phyloP scores from a whole-genome alignment of 2,329 filamentous ascomycete genomes.

The Calonectria naviculata region DNA sequence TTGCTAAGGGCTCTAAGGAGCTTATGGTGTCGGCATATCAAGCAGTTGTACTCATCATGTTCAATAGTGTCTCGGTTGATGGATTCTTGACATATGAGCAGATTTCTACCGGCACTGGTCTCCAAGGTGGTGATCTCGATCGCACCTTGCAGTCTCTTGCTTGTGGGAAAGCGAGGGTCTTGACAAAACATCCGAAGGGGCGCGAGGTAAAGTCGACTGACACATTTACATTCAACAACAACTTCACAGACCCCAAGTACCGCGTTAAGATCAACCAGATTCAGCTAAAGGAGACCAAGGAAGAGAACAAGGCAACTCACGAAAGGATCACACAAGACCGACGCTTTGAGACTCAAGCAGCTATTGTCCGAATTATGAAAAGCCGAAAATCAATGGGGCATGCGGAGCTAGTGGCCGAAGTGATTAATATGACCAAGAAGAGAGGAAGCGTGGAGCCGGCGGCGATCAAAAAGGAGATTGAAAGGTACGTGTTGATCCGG shows the following conservation, averaged over 20 bases:
- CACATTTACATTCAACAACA: slow-evolving; percentile 83
- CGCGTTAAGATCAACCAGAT: slow-evolving; percentile 99
- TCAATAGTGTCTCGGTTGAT: slow-evolving; percentile 75
- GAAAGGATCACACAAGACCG: slow-evolving; percentile 89
- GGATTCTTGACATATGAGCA: slow-evolving; percentile 79
- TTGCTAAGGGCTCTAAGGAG: slow-evolving; percentile 85
- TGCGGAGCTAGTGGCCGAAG: slow-evolving; percentile 88
- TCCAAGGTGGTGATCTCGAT: slow-evolving; percentile 82
- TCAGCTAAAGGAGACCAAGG: slow-evolving; percentile 93
- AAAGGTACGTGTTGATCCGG: slow-evolving; percentile 73
- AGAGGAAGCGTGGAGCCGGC: slow-evolving; percentile 85
- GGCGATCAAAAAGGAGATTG: slow-evolving; percentile 97
- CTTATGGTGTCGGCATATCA: slow-evolving; percentile 93
- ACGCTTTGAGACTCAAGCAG: slow-evolving; percentile 96
- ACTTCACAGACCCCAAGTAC: slow-evolving; percentile 84
- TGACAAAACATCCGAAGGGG: slow-evolving; percentile 86
- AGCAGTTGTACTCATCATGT: slow-evolving; percentile 88
- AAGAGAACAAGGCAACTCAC: slow-evolving; percentile 95
- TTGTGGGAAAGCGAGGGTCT: slow-evolving; percentile 86
- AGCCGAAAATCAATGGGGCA: slow-evolving; percentile 88
- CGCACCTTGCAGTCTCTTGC: slow-evolving; percentile 95
- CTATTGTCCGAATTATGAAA: slow-evolving; percentile 98
- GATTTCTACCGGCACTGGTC: slow-evolving; percentile 78
- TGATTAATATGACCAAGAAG: slow-evolving; percentile 89
- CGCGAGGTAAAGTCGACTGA: slow-evolving; percentile 83